Conservation (phyloP, 1,139 yeast species). For the Saccharomycopsis hybrid region DNA sequence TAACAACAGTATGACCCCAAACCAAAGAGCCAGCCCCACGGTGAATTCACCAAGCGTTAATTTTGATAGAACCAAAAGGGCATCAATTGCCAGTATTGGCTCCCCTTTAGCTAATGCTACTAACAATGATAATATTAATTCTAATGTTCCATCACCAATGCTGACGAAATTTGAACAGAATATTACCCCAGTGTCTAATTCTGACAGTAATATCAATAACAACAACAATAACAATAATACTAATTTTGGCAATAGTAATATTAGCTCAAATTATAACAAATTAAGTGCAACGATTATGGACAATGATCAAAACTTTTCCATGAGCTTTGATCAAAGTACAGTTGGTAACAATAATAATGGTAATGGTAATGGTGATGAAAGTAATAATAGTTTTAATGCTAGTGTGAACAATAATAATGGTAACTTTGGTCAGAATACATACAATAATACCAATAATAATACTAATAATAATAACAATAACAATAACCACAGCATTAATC, state of each 20-base stretch:
- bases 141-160: constrained; percentile 1
- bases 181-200: too few species aligned
- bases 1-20: not conserved
- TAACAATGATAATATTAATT: not conserved
- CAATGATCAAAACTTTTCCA: too few species aligned
- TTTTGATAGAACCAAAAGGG: not conserved
- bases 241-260: not conserved
- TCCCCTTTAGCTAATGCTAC: not conserved
- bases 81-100: not conserved
- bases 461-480: too few species aligned
- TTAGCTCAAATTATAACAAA: not conserved
- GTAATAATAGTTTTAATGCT: constrained; percentile 1
- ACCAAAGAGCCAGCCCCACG: not conserved
- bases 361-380: not conserved
- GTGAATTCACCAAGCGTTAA: not conserved
- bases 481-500: too few species aligned
- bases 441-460: too few species aligned
- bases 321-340: too few species aligned
- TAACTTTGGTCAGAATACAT: not conserved
- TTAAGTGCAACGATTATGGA: too few species aligned
- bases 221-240: not conserved
- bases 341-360: not conserved
- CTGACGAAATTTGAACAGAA: too few species aligned
- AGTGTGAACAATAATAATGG: constrained; percentile 4
- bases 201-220: not conserved